These are phyloP conservation scores for Tetragonia tetragonoides DNA, from an alignment of 148 eudicot species.

Conservation along the genomic window DNA sequence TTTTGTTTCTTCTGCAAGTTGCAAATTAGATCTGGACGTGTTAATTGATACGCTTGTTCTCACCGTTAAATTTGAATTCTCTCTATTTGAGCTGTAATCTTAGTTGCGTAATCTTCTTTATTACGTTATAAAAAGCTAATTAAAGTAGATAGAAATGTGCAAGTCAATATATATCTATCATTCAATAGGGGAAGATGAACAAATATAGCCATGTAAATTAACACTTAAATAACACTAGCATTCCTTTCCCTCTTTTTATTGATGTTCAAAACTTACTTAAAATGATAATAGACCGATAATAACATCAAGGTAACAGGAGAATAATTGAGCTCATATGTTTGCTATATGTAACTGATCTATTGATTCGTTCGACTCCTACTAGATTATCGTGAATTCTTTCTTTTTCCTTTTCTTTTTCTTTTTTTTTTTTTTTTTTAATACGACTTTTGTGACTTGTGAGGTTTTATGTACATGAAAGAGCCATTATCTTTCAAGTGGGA, in stretches of 20 bases:
- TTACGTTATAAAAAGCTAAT: background rate
- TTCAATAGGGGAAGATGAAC: background rate
- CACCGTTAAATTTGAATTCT: background rate
- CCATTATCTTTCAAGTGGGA: slow-evolving; percentile 1
- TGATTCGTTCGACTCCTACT: too few species aligned
- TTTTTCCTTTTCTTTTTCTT: too few species aligned
- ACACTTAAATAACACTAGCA: background rate
- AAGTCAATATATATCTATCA: background rate
- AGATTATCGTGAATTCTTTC: too few species aligned
- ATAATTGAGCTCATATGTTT: background rate
- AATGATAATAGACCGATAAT: too few species aligned
- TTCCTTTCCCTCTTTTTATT: background rate
- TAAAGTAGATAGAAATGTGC: background rate
- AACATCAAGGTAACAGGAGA: background rate
- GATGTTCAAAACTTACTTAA: background rate
- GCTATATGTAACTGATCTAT: too few species aligned
- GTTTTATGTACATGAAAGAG: background rate
- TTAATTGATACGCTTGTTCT: background rate
- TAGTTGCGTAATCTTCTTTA: background rate
- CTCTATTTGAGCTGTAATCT: too few species aligned
- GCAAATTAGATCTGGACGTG: too few species aligned
- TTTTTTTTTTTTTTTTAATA: too few species aligned
- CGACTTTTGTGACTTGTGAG: too few species aligned
- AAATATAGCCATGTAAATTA: background rate
- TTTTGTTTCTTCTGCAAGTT: too few species aligned